Evolutionary conservation across 2,329 filamentous ascomycete species (phyloP), one percentile per base, ranked within the genome.

Genomic region (Penicillium brasilianum): DNA sequence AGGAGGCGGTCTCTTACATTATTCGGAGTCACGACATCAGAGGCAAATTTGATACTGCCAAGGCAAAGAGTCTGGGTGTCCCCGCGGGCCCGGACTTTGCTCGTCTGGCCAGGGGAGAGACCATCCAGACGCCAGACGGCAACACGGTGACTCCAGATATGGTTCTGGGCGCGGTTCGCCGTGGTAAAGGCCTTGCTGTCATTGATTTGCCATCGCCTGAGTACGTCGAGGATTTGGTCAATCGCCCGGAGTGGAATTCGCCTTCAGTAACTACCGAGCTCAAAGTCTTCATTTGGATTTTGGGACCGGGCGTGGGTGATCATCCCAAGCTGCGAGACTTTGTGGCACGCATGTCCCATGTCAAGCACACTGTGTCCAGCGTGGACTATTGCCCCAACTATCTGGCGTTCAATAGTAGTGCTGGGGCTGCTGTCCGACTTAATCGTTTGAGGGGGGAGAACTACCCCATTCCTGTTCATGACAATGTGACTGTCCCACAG

Each of bases 1-100:
- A 81, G 30, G 87, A 88, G 50, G 88, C 92, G 6, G 81, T 97
- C 68, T 96, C 90, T 60, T 99, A 99, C 76, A 89, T 99, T 60
- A 84, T 96, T 72, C 91, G 92, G 68, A 87, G 87, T 57, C 87
- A 92, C 64, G 82, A 88, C 39, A 84, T 90, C 57, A 87, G 95
- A 57, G 95, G 95, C 55, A 94, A 90, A 70, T 97, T 99, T 71
- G 83, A 91, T 62, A 79, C 86, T 0, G 74, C 84, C 51, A 86
- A 82, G 59, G 94, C 93, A 0, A 82, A 80, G 62, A 81, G 80
- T 30, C 78, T 93, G 2, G 89, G 89, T 1, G 85, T 98, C 0
- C 77, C 79, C 20, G 83, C 81, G 55, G 88, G 86, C 1, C 74
- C 67, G 0, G 80, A 88, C 52, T 96, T 84, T 75, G 81, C 81